Evolutionary conservation across 352 stramenopile genomes (phyloP).

Genomic region (Globisporangium radiosum): DNA sequence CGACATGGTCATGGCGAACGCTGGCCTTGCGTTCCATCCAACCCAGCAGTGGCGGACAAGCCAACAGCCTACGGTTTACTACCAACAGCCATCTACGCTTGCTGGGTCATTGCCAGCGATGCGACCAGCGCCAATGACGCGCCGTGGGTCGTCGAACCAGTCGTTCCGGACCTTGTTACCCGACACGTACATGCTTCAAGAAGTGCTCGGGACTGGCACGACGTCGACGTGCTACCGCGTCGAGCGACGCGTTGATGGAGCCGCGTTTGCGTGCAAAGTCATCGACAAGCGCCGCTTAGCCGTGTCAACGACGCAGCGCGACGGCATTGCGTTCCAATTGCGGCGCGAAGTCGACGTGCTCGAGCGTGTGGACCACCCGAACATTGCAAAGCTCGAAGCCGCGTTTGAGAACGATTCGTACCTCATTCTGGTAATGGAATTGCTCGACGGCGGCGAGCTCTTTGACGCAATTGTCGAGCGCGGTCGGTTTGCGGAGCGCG

Average conservation of each 20-base stretch:
- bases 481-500: constrained; percentile 43
- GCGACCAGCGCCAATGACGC: constrained; percentile 2
- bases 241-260: constrained; percentile 31
- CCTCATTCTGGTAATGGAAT: constrained; percentile 67
- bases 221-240: constrained; percentile 72
- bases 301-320: constrained; percentile 33
- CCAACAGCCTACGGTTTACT: neutral
- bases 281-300: constrained; percentile 65
- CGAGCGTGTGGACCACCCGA: constrained; percentile 46
- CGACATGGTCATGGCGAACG: constrained; percentile 24
- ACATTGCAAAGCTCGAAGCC: constrained; percentile 65
- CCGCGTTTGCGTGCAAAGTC: constrained; percentile 67
- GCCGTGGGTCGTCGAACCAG: constrained; percentile 9
- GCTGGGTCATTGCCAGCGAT: too few species aligned
- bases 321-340: constrained; percentile 52
- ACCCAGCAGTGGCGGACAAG: constrained; percentile 12
- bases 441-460: constrained; percentile 71
- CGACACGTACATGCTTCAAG: constrained; percentile 44
- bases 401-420: constrained; percentile 64
- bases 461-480: constrained; percentile 78
- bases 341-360: constrained; percentile 64
- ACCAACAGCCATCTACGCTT: neutral
- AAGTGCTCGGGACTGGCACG: constrained; percentile 55
- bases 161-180: constrained; percentile 36
- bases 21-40: constrained; percentile 9